phyloP scores from a whole-genome alignment of 495 filamentous ascomycete species.

The Clavariopsis aquatica region DNA sequence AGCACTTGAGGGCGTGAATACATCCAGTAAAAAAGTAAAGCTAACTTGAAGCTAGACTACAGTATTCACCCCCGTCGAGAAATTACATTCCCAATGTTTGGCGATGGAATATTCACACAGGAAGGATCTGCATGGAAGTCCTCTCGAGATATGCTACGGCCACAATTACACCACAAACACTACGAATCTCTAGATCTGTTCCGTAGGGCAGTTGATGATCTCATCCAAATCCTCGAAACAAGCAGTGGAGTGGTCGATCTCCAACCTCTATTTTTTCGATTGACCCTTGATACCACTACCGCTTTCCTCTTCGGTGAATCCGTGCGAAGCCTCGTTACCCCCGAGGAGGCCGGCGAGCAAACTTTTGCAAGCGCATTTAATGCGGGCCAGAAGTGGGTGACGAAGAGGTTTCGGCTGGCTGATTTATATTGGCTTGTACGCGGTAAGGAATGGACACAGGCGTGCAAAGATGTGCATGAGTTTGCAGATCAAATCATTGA shows the following conservation, averaged over 20 bases:
- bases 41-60: neutral
- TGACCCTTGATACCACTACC: slow-evolving; percentile 30
- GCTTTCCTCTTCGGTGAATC: slow-evolving; percentile 27
- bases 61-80: slow-evolving; percentile 35
- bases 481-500: slow-evolving; percentile 39
- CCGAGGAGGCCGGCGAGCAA: slow-evolving; percentile 30
- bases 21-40: neutral
- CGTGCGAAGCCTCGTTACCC: slow-evolving; percentile 40
- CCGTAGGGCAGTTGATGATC: slow-evolving; percentile 46
- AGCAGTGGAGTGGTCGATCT: slow-evolving; percentile 24
- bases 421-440: slow-evolving; percentile 48
- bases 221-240: slow-evolving; percentile 32
- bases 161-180: slow-evolving; percentile 56
- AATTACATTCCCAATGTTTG: slow-evolving; percentile 47
- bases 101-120: slow-evolving; percentile 59
- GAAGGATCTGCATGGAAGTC: slow-evolving; percentile 57
- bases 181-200: slow-evolving; percentile 39
- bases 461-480: slow-evolving; percentile 46
- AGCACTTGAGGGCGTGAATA: too few relatives aligned
- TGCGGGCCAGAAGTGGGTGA: slow-evolving; percentile 45
- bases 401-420: slow-evolving; percentile 47
- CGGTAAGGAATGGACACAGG: slow-evolving; percentile 42
- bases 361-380: slow-evolving; percentile 48
- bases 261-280: slow-evolving; percentile 23
- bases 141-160: slow-evolving; percentile 58